Conservation (phyloP, 2,329 filamentous ascomycete genomes). For the Colletotrichum somersetense region DNA sequence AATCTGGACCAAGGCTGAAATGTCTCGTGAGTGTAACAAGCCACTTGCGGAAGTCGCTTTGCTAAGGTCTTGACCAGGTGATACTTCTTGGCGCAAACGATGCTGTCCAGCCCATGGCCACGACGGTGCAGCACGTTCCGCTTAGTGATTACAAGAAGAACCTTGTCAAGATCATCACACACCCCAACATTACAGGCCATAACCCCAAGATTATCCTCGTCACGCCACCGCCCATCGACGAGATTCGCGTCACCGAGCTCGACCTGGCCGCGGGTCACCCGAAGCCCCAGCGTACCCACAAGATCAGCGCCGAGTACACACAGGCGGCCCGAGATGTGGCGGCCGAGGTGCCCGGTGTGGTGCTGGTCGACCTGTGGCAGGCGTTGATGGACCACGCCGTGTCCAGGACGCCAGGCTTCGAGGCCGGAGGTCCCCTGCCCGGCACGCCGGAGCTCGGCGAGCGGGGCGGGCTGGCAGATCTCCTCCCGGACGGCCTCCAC, state of each 20-base stretch:
- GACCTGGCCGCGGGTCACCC: conserved; percentile 61
- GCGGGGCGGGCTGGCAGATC: conserved; percentile 62
- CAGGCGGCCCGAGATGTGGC: conserved; percentile 75
- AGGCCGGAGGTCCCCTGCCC: conserved; percentile 61
- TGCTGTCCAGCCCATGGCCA: conserved; percentile 74
- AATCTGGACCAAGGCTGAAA: conserved; percentile 69
- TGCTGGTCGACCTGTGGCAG: conserved; percentile 84
- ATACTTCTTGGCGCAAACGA: conserved; percentile 94
- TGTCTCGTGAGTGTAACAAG: conserved; percentile 68
- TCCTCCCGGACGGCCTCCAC: conserved; percentile 71
- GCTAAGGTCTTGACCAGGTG: conserved; percentile 48
- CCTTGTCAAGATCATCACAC: conserved; percentile 76
- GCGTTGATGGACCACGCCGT: conserved; percentile 80
- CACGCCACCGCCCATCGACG: conserved; percentile 85
- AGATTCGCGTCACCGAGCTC: conserved; percentile 71
- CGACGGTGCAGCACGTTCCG: conserved; percentile 80
- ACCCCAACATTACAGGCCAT: conserved; percentile 78
- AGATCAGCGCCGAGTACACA: conserved; percentile 68
- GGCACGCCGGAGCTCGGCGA: conserved; percentile 64
- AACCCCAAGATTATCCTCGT: conserved; percentile 80
- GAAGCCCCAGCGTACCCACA: conserved; percentile 58
- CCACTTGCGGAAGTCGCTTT: neutral
- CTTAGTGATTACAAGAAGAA: conserved; percentile 82
- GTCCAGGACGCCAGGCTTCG: conserved; percentile 68
- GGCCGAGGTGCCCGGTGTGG: conserved; percentile 73